phyloP scores from a whole-genome alignment of 331 rosid genomes.

The Arachis monticola region DNA sequence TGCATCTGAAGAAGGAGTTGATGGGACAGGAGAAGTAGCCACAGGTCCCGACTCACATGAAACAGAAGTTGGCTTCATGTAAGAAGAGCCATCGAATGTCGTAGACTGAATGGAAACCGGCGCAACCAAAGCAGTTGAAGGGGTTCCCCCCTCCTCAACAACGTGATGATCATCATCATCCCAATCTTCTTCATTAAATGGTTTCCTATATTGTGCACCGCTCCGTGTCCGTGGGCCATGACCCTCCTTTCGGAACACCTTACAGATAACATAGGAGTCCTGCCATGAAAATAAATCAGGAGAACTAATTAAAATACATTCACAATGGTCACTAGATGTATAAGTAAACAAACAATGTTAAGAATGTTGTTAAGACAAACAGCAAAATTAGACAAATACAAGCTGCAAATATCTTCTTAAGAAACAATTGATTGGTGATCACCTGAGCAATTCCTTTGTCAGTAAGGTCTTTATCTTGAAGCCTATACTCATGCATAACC shows the following conservation, averaged over 20 bases:
- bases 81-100: constrained; percentile 16
- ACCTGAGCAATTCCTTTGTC: constrained; percentile 60
- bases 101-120: constrained; percentile 23
- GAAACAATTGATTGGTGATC: not conserved
- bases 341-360: not conserved
- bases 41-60: constrained; percentile 48
- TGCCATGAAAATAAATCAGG: constrained; percentile 37
- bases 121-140: constrained; percentile 27
- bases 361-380: not conserved
- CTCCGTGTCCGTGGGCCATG: constrained; percentile 76
- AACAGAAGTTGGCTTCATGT: constrained; percentile 36
- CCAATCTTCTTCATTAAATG: constrained; percentile 80
- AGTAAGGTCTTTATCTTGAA: constrained; percentile 52
- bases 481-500: constrained; percentile 85
- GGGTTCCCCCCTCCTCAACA: constrained; percentile 39
- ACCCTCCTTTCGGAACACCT: constrained; percentile 73
- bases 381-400: not conserved
- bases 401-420: not conserved
- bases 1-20: constrained; percentile 37
- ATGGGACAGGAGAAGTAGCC: constrained; percentile 26
- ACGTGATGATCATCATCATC: constrained; percentile 37
- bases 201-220: constrained; percentile 79
- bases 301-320: constrained; percentile 28
- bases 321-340: not conserved
- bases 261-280: constrained; percentile 76